A percentile compares a stretch with the other conserved stretches of the same genome.
Evolutionary conservation across 1,284 basidiomycete genomes (phyloP).

Genomic region (Takashimella tepidaria): DNA sequence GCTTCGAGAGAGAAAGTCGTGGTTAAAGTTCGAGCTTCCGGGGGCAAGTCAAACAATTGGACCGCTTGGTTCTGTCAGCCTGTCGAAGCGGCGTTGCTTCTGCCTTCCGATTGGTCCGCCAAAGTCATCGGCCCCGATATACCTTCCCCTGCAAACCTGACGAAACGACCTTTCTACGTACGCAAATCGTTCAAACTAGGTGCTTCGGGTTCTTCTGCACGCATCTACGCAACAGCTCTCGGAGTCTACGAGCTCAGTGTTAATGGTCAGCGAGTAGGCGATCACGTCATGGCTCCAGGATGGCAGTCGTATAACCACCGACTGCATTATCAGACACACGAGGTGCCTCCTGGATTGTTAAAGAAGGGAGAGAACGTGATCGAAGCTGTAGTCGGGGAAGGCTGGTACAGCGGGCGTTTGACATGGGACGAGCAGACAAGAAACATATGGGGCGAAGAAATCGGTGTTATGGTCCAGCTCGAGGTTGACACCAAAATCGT

Average conservation of each 20-base stretch:
- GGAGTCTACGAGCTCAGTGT: slow-evolving; percentile 31
- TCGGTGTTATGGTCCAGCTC: slow-evolving; percentile 17
- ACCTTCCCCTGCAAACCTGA: slow-evolving; percentile 2
- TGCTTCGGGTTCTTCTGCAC: neutral
- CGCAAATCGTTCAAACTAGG: slow-evolving; percentile 6
- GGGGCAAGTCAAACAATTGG: slow-evolving; percentile 17
- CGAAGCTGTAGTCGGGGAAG: slow-evolving; percentile 29
- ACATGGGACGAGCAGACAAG: slow-evolving; percentile 15
- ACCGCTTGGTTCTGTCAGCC: neutral
- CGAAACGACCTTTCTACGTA: slow-evolving; percentile 23
- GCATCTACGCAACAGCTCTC: slow-evolving; percentile 34
- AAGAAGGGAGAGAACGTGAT: slow-evolving; percentile 23
- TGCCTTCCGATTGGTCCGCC: slow-evolving; percentile 26
- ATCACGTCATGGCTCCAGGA: slow-evolving; percentile 33
- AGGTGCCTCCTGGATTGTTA: slow-evolving; percentile 13
- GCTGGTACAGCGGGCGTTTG: slow-evolving; percentile 30
- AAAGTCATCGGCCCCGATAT: slow-evolving; percentile 7
- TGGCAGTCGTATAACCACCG: slow-evolving; percentile 37
- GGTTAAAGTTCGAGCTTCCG: slow-evolving; percentile 16
- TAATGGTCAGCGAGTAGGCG: slow-evolving; percentile 29
- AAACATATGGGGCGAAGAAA: slow-evolving; percentile 22
- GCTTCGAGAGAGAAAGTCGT: slow-evolving; percentile 20
- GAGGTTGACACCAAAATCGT: slow-evolving; percentile 17
- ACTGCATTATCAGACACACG: slow-evolving; percentile 31
- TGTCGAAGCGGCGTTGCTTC: slow-evolving; percentile 28